Base-by-base conservation (phyloP, 805 yeast species). In the Metschnikowia noctiluminum region DNA sequence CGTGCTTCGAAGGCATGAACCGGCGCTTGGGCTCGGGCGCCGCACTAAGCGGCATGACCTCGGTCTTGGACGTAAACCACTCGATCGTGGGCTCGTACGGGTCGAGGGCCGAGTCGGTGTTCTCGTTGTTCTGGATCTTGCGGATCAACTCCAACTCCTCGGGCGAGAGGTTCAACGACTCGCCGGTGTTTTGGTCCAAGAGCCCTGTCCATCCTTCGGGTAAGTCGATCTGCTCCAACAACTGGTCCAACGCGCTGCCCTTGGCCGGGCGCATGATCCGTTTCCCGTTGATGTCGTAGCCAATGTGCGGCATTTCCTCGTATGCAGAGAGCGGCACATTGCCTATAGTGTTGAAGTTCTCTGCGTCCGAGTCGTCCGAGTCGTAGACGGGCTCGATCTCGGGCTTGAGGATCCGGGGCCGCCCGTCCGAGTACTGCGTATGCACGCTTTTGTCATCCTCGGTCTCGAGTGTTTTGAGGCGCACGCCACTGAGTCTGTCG, bases 121-220 rank as follows among this genome's bases (percentile, higher is more conserved):
- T 82, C 69, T 89, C 89, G 59, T 92, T 89, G 58, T 76, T 79
- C 69, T 90, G 96, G 60, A 94, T 82, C 64, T 88, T 89, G 56
- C 84, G 77, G 62, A 94, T 88, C 54, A 94, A 78, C 57, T 91
- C 96, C 61, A 91, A 76, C 69, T 94, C 99, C 63, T 92, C 97
- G 45, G 79, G 78, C 7, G 89, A 81, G 55, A 94, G 74, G 57
- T 94, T 90, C 71, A 94, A 78, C 45, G 88, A 77, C 9, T 82
- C 67, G 52, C 99, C 99, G 7, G 98, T 89, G 61, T 84, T 79
- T 61, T 88, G 86, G 68, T 94, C 98, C 52, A 92, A 71, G 52
- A 94, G 76, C 41, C 99, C 99, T 13, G 99, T 94, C 98, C 98
- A 94, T 27, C 99, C 99, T 69, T 89, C 95, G 12, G 99, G 99